Evolutionary conservation across 2,329 filamentous ascomycete species (phyloP).

Genomic region (Cryphonectria nitschkei): DNA sequence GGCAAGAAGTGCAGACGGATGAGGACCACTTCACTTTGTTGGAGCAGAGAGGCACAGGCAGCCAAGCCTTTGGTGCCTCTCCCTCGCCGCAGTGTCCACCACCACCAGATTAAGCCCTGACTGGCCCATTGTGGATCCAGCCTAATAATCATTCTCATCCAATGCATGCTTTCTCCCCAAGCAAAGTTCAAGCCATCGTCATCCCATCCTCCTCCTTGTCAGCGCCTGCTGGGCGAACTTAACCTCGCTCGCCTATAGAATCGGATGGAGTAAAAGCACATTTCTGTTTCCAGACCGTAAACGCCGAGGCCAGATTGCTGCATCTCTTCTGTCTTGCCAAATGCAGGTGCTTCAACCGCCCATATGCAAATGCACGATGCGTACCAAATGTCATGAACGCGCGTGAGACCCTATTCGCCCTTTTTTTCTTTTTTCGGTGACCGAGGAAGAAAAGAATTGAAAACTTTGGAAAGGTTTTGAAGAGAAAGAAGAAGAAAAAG

Average conservation of each 20-base stretch:
- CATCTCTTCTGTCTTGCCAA: slow-evolving; percentile 27
- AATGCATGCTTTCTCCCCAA: slow-evolving; percentile 18
- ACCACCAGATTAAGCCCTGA: neutral
- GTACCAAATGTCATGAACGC: slow-evolving; percentile 28
- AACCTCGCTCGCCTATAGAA: slow-evolving; percentile 18
- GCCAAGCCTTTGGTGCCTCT: neutral
- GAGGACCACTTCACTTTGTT: slow-evolving; percentile 13
- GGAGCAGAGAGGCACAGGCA: neutral
- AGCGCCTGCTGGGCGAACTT: slow-evolving; percentile 15
- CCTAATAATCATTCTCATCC: neutral
- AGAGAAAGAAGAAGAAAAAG: slow-evolving; percentile 15
- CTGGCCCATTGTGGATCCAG: neutral
- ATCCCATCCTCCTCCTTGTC: slow-evolving; percentile 3
- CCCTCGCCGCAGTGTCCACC: neutral
- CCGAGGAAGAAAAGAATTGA: neutral
- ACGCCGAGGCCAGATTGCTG: slow-evolving; percentile 29
- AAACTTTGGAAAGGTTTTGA: slow-evolving; percentile 4
- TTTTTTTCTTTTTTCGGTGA: slow-evolving; percentile 18
- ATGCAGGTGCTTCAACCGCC: slow-evolving; percentile 30
- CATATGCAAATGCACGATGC: slow-evolving; percentile 31
- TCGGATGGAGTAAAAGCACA: neutral
- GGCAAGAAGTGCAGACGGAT: slow-evolving; percentile 7
- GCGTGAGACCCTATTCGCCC: slow-evolving; percentile 20
- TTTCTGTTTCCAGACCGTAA: slow-evolving; percentile 26
- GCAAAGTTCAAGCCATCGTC: slow-evolving; percentile 19